phyloP scores from a whole-genome alignment of 2,329 filamentous ascomycete genomes.

The Sporothrix schenckii region DNA sequence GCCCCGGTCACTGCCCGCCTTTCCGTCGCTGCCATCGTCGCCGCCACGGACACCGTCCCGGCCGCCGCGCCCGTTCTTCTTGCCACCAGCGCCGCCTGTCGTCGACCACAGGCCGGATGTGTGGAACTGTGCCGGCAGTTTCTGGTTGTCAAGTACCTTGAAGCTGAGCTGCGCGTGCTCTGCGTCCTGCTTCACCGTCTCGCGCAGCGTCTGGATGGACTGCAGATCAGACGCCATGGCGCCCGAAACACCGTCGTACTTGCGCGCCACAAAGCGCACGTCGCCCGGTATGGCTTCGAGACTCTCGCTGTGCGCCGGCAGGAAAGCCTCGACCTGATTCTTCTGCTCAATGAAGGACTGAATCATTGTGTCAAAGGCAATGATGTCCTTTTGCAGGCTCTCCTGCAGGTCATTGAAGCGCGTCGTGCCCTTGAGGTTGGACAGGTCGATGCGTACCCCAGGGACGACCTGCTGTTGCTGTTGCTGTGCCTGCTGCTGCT shows the following conservation, averaged over 20 bases:
- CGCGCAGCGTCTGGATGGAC: conserved; percentile 49
- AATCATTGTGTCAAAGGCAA: conserved; percentile 77
- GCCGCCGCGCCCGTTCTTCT: conserved; percentile 25
- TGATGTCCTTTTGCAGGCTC: conserved; percentile 76
- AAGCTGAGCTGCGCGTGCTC: conserved; percentile 50
- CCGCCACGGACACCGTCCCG: conserved; percentile 43
- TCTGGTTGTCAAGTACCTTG: conserved; percentile 52
- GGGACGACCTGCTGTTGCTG: conserved; percentile 59
- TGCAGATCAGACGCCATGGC: conserved; percentile 48
- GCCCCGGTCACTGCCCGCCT: conserved; percentile 44
- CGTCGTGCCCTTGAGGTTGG: conserved; percentile 80
- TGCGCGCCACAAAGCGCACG: conserved; percentile 50
- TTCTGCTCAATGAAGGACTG: conserved; percentile 77
- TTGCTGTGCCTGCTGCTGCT: conserved; percentile 46
- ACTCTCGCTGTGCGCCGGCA: conserved; percentile 56
- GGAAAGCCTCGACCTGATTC: conserved; percentile 72
- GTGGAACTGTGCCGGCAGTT: conserved; percentile 55
- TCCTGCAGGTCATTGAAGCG: conserved; percentile 89
- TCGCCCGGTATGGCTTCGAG: conserved; percentile 48
- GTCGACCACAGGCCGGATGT: conserved; percentile 49
- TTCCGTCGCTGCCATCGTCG: conserved; percentile 44
- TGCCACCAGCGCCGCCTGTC: conserved; percentile 47
- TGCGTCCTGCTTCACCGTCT: conserved; percentile 48
- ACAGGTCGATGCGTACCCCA: conserved; percentile 76
- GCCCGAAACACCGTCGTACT: conserved; percentile 50